Evolutionary conservation across 768 basidiomycete genomes (phyloP).

Genomic region (Amanita fuliginea): DNA sequence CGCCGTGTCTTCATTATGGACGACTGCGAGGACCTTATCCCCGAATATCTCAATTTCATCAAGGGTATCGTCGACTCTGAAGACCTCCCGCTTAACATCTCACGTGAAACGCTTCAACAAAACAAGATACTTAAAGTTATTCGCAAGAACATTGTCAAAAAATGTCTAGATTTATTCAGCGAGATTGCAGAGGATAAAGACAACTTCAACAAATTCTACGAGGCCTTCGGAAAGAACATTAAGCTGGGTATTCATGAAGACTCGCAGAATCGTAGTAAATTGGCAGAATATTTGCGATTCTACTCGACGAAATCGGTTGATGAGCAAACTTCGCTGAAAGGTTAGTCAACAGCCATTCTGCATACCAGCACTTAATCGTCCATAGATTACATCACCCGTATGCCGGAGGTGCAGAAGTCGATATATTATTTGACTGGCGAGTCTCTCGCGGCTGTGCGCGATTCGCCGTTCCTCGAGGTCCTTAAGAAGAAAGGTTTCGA

Average conservation of each 20-base stretch:
- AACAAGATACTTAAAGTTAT: slow-evolving; percentile 99
- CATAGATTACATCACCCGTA: slow-evolving; percentile 95
- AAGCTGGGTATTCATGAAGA: slow-evolving; percentile 99
- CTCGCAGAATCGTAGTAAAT: slow-evolving; percentile 96
- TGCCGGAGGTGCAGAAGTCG: slow-evolving; percentile 97
- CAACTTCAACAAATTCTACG: slow-evolving; percentile 94
- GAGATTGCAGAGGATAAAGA: slow-evolving; percentile 99
- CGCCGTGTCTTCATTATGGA: slow-evolving; percentile 99
- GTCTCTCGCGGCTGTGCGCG: slow-evolving; percentile 79
- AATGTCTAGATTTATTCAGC: slow-evolving; percentile 85
- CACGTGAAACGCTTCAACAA: slow-evolving; percentile 98
- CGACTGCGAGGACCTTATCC: slow-evolving; percentile 98
- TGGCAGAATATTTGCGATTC: slow-evolving; percentile 98
- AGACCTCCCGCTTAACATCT: slow-evolving; percentile 99
- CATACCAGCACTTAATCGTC: not conserved
- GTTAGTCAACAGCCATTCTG: slow-evolving; percentile 23
- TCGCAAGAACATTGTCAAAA: slow-evolving; percentile 99
- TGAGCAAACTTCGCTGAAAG: slow-evolving; percentile 90
- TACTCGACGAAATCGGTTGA: slow-evolving; percentile 90
- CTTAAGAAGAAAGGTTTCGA: slow-evolving; percentile 99
- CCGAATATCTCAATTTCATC: slow-evolving; percentile 99
- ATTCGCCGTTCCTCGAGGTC: slow-evolving; percentile 98
- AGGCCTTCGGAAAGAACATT: slow-evolving; percentile 97
- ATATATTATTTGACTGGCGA: slow-evolving; percentile 99
- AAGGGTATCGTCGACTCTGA: slow-evolving; percentile 99